Evolutionary conservation across 2,329 filamentous ascomycete genomes (phyloP).

Genomic region (Chrysoporthe austroafricana): DNA sequence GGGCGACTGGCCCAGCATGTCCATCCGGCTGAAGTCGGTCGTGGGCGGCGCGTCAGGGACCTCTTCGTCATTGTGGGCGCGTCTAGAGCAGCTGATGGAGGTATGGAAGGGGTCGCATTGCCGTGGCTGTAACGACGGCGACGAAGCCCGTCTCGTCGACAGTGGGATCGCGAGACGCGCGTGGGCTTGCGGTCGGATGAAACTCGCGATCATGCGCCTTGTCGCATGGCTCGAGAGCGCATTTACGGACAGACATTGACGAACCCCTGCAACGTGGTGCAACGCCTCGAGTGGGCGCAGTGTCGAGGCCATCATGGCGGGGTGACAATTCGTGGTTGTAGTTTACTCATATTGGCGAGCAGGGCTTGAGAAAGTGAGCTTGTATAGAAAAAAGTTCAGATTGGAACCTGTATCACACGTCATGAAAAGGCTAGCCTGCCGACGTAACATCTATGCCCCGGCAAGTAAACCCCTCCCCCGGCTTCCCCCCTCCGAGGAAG

Average conservation of each 20-base stretch:
- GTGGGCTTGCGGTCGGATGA: slow-evolving; percentile 8
- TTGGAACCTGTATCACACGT: slow-evolving; percentile 19
- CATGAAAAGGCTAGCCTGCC: slow-evolving; percentile 24
- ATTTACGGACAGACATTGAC: slow-evolving; percentile 4
- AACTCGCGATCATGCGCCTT: slow-evolving; percentile 26
- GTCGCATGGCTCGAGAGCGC: slow-evolving; percentile 13
- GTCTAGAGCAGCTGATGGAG: not conserved
- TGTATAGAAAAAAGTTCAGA: slow-evolving; percentile 5
- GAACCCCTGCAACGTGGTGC: slow-evolving; percentile 4
- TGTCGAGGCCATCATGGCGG: slow-evolving; percentile 20
- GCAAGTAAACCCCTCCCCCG: not conserved
- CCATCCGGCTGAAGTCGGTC: slow-evolving; percentile 72
- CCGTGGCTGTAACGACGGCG: not conserved
- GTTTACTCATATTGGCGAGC: slow-evolving; percentile 20
- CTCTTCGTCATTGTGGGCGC: slow-evolving; percentile 34
- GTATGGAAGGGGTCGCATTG: slow-evolving; percentile 26
- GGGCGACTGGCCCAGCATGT: slow-evolving; percentile 78
- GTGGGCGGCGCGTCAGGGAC: slow-evolving; percentile 41
- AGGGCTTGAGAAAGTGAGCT: slow-evolving; percentile 19
- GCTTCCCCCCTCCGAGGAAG: not conserved
- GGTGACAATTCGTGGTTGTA: not conserved
- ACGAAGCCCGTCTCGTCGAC: not conserved
- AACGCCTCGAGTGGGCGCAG: slow-evolving; percentile 16
- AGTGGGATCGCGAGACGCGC: not conserved
- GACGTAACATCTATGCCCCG: not conserved